Percentiles rank a stretch among this genome's conserved stretches.
Conservation (phyloP, 306 rosid species). For the Quercus robur region DNA sequence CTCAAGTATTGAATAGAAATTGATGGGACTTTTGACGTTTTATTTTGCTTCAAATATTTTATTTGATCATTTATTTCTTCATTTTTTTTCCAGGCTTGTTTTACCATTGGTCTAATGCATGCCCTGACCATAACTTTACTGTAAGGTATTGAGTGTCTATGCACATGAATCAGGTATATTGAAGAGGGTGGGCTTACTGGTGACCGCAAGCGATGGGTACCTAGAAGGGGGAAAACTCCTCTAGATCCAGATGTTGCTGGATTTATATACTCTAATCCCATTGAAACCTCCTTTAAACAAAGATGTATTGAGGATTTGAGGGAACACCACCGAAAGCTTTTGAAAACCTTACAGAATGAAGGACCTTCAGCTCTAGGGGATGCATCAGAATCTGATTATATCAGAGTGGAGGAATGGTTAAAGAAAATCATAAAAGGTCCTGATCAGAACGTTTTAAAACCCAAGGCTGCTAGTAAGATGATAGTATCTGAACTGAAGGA, state of each 20-base stretch:
- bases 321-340: conserved; percentile 62
- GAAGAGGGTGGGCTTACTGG: conserved; percentile 97
- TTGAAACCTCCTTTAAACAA: conserved; percentile 92
- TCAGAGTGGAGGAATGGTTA: conserved; percentile 73
- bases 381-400: conserved; percentile 77
- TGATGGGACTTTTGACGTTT: neutral
- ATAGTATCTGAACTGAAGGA: conserved; percentile 84
- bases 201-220: conserved; percentile 97
- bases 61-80: conserved; percentile 9
- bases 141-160: conserved; percentile 17
- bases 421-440: conserved; percentile 87
- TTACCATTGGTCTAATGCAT: conserved; percentile 11
- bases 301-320: conserved; percentile 76
- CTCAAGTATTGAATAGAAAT: neutral
- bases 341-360: conserved; percentile 65
- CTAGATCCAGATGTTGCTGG: conserved; percentile 94
- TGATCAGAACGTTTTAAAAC: conserved; percentile 74
- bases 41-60: neutral
- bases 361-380: conserved; percentile 77
- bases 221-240: conserved; percentile 89
- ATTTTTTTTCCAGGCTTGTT: conserved; percentile 18
- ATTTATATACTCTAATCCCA: conserved; percentile 87
- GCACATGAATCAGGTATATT: conserved; percentile 58
- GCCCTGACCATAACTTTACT: neutral
- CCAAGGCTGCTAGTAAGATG: conserved; percentile 99